These are phyloP conservation scores for Millerozyma acaciae DNA, from an alignment of 805 yeast species.

Conservation along the genomic window DNA sequence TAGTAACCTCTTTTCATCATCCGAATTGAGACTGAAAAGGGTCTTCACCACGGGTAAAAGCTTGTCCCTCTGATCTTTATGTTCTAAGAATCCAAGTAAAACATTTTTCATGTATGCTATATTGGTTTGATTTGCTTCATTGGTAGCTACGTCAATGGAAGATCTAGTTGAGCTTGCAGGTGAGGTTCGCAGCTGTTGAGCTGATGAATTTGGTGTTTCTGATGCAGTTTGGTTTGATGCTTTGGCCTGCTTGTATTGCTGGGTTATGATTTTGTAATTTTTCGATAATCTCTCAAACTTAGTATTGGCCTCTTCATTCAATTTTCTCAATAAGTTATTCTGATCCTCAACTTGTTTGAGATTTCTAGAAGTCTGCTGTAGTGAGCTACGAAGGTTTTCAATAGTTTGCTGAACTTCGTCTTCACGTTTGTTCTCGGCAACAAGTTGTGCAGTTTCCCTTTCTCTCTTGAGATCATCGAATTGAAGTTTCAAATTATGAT, in stretches of 20 bases:
- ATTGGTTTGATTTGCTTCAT: constrained; percentile 9
- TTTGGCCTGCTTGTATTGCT: constrained; percentile 49
- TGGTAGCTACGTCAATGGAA: constrained; percentile 12
- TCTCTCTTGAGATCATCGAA: constrained; percentile 23
- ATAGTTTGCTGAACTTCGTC: constrained; percentile 27
- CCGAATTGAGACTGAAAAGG: constrained; percentile 60
- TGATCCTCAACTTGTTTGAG: constrained; percentile 53
- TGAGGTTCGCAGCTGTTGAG: constrained; percentile 3
- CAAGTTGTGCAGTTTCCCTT: constrained; percentile 9
- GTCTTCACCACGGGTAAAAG: constrained; percentile 82
- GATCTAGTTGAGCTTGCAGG: constrained; percentile 7
- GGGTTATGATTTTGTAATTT: constrained; percentile 61
- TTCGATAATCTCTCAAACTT: constrained; percentile 68
- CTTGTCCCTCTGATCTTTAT: constrained; percentile 83
- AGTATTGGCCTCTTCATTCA: constrained; percentile 64
- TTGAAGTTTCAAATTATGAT: constrained; percentile 22
- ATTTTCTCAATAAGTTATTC: constrained; percentile 50
- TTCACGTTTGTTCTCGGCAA: constrained; percentile 16
- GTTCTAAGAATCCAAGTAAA: constrained; percentile 85
- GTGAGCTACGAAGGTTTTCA: constrained; percentile 48
- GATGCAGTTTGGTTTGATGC: constrained; percentile 13
- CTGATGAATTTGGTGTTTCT: constrained; percentile 4
- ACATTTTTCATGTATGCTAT: constrained; percentile 85
- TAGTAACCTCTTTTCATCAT: constrained; percentile 72
- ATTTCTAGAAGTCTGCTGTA: constrained; percentile 48